Percentiles rank a stretch among this genome's conserved stretches.
Evolutionary conservation across 2,329 filamentous ascomycete genomes (phyloP).

Genomic region (Xylariaceae sp.): DNA sequence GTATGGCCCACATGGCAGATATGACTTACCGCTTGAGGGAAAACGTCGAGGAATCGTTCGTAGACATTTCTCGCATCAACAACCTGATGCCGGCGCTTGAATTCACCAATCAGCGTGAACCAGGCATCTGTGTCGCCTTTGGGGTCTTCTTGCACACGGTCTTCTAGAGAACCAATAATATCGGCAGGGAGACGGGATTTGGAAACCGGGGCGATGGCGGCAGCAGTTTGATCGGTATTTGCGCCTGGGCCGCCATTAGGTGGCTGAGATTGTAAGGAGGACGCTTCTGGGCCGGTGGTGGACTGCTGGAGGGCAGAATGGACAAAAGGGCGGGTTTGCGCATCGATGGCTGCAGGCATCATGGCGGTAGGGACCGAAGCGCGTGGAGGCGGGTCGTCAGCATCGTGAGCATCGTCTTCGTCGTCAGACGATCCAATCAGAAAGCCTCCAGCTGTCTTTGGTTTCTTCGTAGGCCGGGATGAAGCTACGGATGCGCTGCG

Average conservation of each 20-base stretch:
- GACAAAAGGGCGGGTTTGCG: conserved; percentile 18
- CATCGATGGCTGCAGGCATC: conserved; percentile 25
- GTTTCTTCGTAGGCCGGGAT: conserved; percentile 50
- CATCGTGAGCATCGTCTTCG: conserved; percentile 44
- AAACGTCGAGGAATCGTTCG: conserved; percentile 81
- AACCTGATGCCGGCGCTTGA: conserved; percentile 76
- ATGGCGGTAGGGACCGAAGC: conserved; percentile 17
- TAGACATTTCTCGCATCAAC: conserved; percentile 79
- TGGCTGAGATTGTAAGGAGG: conserved; percentile 13
- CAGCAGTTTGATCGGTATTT: conserved; percentile 7
- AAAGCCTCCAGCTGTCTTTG: conserved; percentile 59
- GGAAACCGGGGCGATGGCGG: conserved; percentile 10
- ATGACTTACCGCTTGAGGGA: conserved; percentile 81
- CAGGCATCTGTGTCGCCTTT: conserved; percentile 91
- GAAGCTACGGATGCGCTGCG: conserved; percentile 31
- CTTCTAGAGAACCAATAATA: conserved; percentile 77
- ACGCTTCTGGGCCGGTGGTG: conserved; percentile 16
- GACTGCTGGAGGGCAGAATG: conserved; percentile 27
- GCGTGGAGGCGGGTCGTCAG: conserved; percentile 7
- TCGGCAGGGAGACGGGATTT: conserved; percentile 57
- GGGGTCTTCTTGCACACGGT: conserved; percentile 87
- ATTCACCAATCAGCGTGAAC: conserved; percentile 81
- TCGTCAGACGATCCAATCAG: conserved; percentile 60
- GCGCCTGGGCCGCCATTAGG: conserved; percentile 11
- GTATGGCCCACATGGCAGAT: neutral